Conservation (phyloP, 805 yeast genomes). For the Myxozyma neotropica region DNA sequence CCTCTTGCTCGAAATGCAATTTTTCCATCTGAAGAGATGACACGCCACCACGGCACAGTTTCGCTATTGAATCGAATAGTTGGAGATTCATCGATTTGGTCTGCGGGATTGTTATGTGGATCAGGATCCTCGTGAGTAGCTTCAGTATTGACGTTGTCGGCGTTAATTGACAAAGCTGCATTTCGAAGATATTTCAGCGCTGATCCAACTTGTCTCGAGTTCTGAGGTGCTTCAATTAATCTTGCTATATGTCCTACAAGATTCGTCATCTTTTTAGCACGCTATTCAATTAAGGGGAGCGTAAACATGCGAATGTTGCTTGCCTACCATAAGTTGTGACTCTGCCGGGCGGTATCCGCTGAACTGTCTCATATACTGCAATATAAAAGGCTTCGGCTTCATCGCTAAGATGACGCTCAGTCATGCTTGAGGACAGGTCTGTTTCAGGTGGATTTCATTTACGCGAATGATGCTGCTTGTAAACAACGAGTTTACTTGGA, state of each 20-base stretch:
- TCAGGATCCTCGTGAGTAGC: constrained; percentile 33
- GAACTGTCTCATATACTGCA: constrained; percentile 60
- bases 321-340: constrained; percentile 68
- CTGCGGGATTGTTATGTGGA: constrained; percentile 22
- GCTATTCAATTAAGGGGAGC: no score
- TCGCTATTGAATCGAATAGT: constrained; percentile 37
- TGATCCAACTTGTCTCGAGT: constrained; percentile 74
- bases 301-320: no score
- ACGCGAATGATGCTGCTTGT: no score
- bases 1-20: constrained; percentile 55
- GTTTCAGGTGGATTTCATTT: no score
- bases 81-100: constrained; percentile 19
- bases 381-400: constrained; percentile 60
- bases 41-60: constrained; percentile 81
- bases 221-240: constrained; percentile 60
- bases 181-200: constrained; percentile 58
- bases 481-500: no score
- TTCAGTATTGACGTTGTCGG: not conserved
- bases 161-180: not conserved
- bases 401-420: constrained; percentile 37
- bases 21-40: constrained; percentile 62
- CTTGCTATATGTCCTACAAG: constrained; percentile 64
- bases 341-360: constrained; percentile 59
- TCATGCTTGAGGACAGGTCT: not conserved
- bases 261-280: no score